Base-by-base conservation (phyloP, 2,329 filamentous ascomycete species). In the Didymellaceae sp. region DNA sequence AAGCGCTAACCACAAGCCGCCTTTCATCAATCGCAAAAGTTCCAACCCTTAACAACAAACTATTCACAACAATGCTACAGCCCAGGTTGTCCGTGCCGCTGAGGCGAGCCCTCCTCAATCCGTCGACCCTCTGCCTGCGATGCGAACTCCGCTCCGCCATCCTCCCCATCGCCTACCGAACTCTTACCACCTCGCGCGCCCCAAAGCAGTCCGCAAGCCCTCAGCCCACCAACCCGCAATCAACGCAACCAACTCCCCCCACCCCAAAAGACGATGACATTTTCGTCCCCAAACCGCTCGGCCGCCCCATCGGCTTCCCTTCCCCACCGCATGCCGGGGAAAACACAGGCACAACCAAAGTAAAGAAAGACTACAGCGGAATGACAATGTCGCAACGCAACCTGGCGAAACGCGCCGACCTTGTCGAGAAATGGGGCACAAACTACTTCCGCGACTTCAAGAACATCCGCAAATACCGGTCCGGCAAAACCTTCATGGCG, bases 401-500 rank as follows among this genome's bases (percentile, higher is more conserved):
- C 70, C 75, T 97, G 6, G 80, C 83, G 58, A 83, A 86, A 59
- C 84, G 93, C 58, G 82, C 89, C 62, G 81, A 90, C 69, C 79
- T 97, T 45, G 89, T 89, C 34, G 82, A 84, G 60, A 86, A 91
- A 71, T 87, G 95, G 67, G 80, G 87, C 16, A 89, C 90, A 51
- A 92, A 93, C 2, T 99, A 99, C 75, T 99, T 96, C 78, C 89
- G 91, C 72, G 93, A 99, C 80, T 97, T 91, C 89, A 85, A 84
- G 52, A 94, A 95, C 75, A 83, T 97, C 74, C 80, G 87, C 18
- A 73, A 75, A 59, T 87, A 94, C 59, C 76, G 81, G 75, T 85
- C 91, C 64, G 94, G 94, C 66, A 99, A 99, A 75, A 91, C 91
- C 18, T 99, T 97, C 76, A 78, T 93, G 42, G 86, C 91, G 16